Evolutionary conservation across 768 basidiomycete genomes (phyloP), one percentile per base, ranked within the genome.

Genomic region (Chalciporus piperatus): DNA sequence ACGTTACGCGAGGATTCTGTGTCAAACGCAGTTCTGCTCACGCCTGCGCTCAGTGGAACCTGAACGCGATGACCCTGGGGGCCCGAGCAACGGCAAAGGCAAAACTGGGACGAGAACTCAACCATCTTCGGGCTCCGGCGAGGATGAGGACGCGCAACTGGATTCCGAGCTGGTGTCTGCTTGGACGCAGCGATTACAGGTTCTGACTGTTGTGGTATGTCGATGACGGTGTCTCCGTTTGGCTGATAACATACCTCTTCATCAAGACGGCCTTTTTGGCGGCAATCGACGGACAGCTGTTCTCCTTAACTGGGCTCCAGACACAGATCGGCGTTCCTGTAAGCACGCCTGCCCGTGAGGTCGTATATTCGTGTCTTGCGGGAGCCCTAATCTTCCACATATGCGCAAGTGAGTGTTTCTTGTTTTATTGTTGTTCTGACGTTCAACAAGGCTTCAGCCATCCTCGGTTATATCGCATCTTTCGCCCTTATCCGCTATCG

Each of bases 381-480:
- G 69, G 69, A 5, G 67, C 69, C 20, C 45, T 69, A 38, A 44
- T 70, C 30, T 65, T 69, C 42, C 67, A 70, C 23, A 43, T 70
- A 9, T 67, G 58, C 55, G 60, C 67, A 46, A 6, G 67, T 67
- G 37, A 20, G 67, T 58, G 14, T 30, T 19, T 52, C 48, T 22
- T 30, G 6, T 27, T 3, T 52, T 14, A 25, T 16, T 33, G 8
- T 40, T 40, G 32, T 17, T 13, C 33, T 13, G 11, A 0, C 9
- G 5, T 33, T 52, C 23, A 46, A 38, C 38, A 30, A n/a, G 11
- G 35, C 27, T n/a, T 5, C 41, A 69, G 65, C 58, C 38, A 52
- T 70, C 19, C 58, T 70, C 12, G 60, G 58, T 10, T 69, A 63
- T 43, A 16, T 56, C 23, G 67, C 64, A 11, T 67, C 64, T 8